These are phyloP conservation scores for Talaromyces sp. DNA, from an alignment of 2,329 filamentous ascomycete genomes.

Conservation along the genomic window DNA sequence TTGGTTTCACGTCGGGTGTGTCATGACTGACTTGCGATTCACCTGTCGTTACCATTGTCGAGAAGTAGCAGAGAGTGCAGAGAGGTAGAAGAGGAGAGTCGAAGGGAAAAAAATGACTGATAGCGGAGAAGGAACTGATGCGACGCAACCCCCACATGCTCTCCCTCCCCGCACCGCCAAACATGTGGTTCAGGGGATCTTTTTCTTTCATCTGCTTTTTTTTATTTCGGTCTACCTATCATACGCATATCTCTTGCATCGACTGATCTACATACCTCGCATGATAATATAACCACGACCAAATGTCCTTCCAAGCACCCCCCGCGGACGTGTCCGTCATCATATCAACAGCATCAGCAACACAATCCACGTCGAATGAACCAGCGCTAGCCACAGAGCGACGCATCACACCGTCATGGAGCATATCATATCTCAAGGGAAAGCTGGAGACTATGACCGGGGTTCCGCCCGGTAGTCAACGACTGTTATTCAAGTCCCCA, in stretches of 20 bases:
- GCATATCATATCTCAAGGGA: conserved; percentile 73
- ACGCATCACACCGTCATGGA: conserved; percentile 89
- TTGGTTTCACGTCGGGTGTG: neutral
- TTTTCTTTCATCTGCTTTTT: neutral
- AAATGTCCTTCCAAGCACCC: conserved; percentile 30
- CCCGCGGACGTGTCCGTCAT: conserved; percentile 39
- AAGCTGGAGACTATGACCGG: conserved; percentile 93
- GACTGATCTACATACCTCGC: neutral
- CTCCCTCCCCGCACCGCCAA: neutral
- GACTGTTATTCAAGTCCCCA: conserved; percentile 66
- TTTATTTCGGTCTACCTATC: neutral
- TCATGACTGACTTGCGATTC: neutral
- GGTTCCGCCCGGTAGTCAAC: conserved; percentile 76
- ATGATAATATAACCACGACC: neutral
- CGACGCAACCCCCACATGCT: neutral
- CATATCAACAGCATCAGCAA: conserved; percentile 30
- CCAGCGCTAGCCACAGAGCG: conserved; percentile 68
- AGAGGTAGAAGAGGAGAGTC: neutral
- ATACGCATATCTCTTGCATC: neutral
- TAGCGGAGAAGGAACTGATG: neutral
- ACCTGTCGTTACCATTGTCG: neutral
- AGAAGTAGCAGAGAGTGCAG: neutral
- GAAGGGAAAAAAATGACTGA: neutral
- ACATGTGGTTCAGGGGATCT: conserved; percentile 2
- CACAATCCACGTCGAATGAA: conserved; percentile 20